Conservation (phyloP, 257 asterid species). For the Ligustrum vulgare region DNA sequence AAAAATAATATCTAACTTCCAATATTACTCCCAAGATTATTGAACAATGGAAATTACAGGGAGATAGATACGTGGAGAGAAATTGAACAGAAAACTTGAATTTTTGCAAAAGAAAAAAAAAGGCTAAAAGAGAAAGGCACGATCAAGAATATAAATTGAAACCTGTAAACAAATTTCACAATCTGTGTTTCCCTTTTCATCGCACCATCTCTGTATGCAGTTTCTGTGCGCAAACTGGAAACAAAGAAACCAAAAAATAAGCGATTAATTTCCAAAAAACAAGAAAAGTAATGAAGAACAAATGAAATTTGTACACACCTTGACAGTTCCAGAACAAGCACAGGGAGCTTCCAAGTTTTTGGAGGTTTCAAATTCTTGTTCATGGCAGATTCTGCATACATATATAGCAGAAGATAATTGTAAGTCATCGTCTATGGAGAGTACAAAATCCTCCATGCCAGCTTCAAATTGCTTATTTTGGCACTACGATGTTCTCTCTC, state of each 20-base stretch:
- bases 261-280: not conserved
- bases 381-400: conserved; percentile 88
- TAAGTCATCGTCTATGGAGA: conserved; percentile 46
- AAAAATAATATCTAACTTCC: not conserved
- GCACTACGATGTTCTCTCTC: not conserved
- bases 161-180: conserved; percentile 97
- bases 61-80: not conserved
- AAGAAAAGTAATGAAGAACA: not conserved
- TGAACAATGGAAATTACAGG: not conserved
- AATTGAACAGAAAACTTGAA: not conserved
- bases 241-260: not conserved
- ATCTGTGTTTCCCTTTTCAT: conserved; percentile 77
- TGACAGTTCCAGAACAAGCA: conserved; percentile 87
- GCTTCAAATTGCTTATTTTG: conserved; percentile 1
- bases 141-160: conserved; percentile 7
- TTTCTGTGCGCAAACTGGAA: conserved; percentile 87
- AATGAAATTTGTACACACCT: conserved; percentile 38
- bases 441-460: conserved; percentile 51
- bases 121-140: not conserved
- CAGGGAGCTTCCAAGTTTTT: conserved; percentile 70
- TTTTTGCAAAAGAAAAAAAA: not conserved
- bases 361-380: conserved; percentile 65
- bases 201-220: conserved; percentile 95
- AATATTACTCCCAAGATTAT: not conserved
- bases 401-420: conserved; percentile 22